Conservation (phyloP, 2,329 filamentous ascomycete genomes). For the Bipolaris oryzae region DNA sequence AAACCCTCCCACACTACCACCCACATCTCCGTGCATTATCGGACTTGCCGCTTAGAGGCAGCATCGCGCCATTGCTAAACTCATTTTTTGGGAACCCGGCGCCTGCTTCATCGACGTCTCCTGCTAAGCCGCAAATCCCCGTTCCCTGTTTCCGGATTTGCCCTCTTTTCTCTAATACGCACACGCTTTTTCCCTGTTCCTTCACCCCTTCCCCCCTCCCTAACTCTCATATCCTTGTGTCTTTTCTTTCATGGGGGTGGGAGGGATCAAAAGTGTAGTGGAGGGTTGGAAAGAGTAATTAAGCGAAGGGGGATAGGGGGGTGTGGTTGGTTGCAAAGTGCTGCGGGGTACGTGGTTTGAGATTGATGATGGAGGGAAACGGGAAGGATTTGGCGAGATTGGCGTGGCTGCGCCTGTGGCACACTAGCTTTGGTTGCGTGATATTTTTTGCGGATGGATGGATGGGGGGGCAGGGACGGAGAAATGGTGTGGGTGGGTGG, state of each 20-base stretch:
- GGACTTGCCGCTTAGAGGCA: background rate
- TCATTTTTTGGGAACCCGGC: too few relatives aligned
- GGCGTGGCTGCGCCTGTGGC: background rate
- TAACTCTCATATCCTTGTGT: too few relatives aligned
- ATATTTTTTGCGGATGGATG: background rate
- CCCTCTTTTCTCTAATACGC: background rate
- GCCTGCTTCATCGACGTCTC: too few relatives aligned
- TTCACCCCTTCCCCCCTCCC: too few relatives aligned
- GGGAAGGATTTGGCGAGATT: slow-evolving; percentile 4
- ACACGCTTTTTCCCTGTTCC: background rate
- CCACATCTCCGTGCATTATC: background rate
- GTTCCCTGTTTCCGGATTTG: background rate
- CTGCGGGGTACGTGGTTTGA: background rate
- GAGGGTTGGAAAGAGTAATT: background rate
- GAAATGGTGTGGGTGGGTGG: background rate
- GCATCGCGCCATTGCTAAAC: background rate
- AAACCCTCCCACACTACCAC: background rate
- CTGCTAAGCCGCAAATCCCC: too few relatives aligned
- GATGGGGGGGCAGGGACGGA: background rate
- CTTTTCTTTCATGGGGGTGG: background rate
- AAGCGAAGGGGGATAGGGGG: background rate
- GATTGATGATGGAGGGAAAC: slow-evolving; percentile 1
- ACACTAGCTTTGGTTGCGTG: background rate
- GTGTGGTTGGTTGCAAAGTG: background rate
- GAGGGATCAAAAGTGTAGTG: background rate